phyloP scores from a whole-genome alignment of 148 eudicot genomes.

The Camellia granthamiana region DNA sequence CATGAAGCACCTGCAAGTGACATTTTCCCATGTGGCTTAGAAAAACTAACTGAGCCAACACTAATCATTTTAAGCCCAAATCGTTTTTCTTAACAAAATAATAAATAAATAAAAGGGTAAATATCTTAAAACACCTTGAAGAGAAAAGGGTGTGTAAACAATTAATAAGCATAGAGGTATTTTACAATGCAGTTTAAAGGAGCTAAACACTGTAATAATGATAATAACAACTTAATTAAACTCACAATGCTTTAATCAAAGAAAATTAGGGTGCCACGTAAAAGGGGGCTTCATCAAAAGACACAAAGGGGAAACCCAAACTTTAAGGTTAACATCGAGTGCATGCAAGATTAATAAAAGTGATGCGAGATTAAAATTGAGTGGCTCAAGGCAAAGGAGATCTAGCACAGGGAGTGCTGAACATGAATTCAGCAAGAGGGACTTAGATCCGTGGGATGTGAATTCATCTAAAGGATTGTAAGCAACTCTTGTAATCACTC shows the following conservation, averaged over 20 bases:
- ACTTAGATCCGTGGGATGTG: too few species aligned
- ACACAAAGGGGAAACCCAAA: background rate
- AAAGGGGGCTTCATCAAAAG: background rate
- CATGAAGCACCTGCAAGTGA: slow-evolving; percentile 82
- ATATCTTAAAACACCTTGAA: background rate
- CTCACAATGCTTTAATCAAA: background rate
- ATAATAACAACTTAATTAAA: too few species aligned
- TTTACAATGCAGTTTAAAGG: background rate
- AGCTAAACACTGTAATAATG: background rate
- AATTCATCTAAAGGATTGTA: too few species aligned
- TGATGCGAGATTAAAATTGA: too few species aligned
- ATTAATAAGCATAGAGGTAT: background rate
- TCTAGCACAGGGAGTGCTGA: background rate
- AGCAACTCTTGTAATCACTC: too few species aligned
- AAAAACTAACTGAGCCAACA: slow-evolving; percentile 1
- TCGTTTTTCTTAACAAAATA: background rate
- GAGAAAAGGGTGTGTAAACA: background rate
- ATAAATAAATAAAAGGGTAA: background rate
- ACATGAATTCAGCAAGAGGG: too few species aligned
- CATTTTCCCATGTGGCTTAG: slow-evolving; percentile 13
- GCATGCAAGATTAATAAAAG: background rate
- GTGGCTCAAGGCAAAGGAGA: background rate
- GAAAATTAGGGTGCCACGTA: background rate
- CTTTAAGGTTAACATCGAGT: background rate
- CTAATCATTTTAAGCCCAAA: background rate